phyloP scores from a whole-genome alignment of 23 red algal species.

The Chondrus crispus region DNA sequence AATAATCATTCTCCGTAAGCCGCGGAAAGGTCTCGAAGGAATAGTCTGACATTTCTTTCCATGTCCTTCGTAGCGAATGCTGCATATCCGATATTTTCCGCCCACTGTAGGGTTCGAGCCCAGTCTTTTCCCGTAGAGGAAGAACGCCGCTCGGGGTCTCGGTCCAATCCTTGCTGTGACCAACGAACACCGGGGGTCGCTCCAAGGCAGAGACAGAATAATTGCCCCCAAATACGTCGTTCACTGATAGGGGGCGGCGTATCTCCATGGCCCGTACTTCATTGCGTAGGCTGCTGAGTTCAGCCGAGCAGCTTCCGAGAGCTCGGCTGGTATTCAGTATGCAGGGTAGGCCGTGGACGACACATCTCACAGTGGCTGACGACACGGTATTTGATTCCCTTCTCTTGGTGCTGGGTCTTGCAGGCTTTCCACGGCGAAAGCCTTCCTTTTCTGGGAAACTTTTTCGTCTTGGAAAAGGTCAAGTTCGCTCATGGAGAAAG shows the following conservation, averaged over 20 bases:
- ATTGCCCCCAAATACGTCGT: conserved; percentile 6
- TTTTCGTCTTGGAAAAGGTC: conserved; percentile 9
- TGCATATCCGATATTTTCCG: conserved; percentile 49
- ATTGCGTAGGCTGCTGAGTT: not conserved
- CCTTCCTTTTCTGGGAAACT: not conserved
- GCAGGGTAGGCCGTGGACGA: conserved; percentile 34
- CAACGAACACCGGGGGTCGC: conserved; percentile 46
- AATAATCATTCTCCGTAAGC: conserved; percentile 60
- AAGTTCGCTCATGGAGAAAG: conserved; percentile 30
- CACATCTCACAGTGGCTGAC: conserved; percentile 29
- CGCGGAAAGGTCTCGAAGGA: conserved; percentile 57
- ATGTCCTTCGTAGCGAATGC: conserved; percentile 51
- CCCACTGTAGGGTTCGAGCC: conserved; percentile 49
- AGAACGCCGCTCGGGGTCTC: conserved; percentile 52
- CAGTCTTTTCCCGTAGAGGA: conserved; percentile 56
- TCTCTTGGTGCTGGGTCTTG: not conserved
- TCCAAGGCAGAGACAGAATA: conserved; percentile 18
- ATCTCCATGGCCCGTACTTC: not conserved
- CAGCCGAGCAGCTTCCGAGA: conserved; percentile 14
- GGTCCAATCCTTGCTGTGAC: conserved; percentile 50
- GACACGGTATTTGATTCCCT: not conserved
- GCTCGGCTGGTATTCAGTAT: conserved; percentile 25
- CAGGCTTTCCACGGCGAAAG: not conserved
- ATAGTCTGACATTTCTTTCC: conserved; percentile 32
- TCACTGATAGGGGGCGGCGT: conserved; percentile 37